Conservation (phyloP, 257 asterid species). For the Scutellaria galericulata region DNA sequence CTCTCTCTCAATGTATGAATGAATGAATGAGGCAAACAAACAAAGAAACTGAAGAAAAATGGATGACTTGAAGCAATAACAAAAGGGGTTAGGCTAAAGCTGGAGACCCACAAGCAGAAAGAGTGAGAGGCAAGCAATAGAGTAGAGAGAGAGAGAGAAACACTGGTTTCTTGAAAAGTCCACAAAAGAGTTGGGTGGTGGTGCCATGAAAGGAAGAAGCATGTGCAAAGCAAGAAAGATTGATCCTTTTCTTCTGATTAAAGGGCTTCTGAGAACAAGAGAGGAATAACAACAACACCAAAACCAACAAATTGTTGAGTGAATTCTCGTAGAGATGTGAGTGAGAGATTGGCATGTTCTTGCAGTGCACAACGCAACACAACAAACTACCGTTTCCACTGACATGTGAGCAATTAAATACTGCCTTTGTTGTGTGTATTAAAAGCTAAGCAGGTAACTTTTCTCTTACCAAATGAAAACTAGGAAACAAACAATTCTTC, state of each 20-base stretch:
- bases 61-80: slow-evolving; percentile 58
- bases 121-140: slow-evolving; percentile 73
- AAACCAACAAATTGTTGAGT: slow-evolving; percentile 23
- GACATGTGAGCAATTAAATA: slow-evolving; percentile 60
- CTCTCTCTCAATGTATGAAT: neutral
- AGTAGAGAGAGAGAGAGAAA: slow-evolving; percentile 39
- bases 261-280: slow-evolving; percentile 21
- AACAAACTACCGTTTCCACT: slow-evolving; percentile 59
- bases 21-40: slow-evolving; percentile 19
- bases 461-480: slow-evolving; percentile 14
- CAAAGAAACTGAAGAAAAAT: slow-evolving; percentile 33
- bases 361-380: slow-evolving; percentile 30
- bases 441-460: slow-evolving; percentile 45
- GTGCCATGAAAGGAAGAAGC: slow-evolving; percentile 41
- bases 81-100: slow-evolving; percentile 55
- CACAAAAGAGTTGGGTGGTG: slow-evolving; percentile 38
- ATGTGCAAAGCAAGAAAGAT: slow-evolving; percentile 37
- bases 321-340: slow-evolving; percentile 36
- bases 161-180: slow-evolving; percentile 42
- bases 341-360: slow-evolving; percentile 57
- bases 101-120: slow-evolving; percentile 61
- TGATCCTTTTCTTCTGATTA: slow-evolving; percentile 30
- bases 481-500: slow-evolving; percentile 33
- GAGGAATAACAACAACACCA: slow-evolving; percentile 33
- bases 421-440: slow-evolving; percentile 33